phyloP scores from a whole-genome alignment of 768 basidiomycete species.

The Tricholoma sp. region DNA sequence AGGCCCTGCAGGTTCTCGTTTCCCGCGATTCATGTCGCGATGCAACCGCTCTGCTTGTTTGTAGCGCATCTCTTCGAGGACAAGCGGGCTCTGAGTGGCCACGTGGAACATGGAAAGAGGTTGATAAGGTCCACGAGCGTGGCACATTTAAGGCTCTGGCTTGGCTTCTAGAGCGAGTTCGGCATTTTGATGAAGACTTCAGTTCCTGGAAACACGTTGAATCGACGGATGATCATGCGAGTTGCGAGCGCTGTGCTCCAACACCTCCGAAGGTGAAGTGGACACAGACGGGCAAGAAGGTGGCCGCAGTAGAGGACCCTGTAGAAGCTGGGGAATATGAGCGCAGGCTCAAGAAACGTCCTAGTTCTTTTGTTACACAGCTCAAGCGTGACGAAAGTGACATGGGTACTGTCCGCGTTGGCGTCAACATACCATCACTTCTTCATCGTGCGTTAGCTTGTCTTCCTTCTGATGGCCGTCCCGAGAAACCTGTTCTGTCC shows the following conservation, averaged over 20 bases:
- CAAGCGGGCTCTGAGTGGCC: conserved; percentile 82
- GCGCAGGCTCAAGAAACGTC: conserved; percentile 79
- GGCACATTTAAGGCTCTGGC: conserved; percentile 74
- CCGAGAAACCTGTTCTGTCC: conserved; percentile 47
- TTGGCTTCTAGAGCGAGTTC: conserved; percentile 84
- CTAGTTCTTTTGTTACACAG: conserved; percentile 83
- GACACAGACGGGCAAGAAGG: conserved; percentile 56
- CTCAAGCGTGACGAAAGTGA: conserved; percentile 60
- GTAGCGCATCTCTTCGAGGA: conserved; percentile 63
- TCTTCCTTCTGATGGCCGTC: conserved; percentile 55
- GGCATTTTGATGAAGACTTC: conserved; percentile 64
- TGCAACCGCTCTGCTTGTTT: conserved; percentile 77
- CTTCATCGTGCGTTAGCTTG: conserved; percentile 82
- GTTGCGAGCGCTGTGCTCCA: conserved; percentile 83
- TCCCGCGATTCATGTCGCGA: conserved; percentile 61
- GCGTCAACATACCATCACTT: conserved; percentile 83
- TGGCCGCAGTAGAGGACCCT: conserved; percentile 76
- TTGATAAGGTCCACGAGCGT: conserved; percentile 86
- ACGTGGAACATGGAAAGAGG: conserved; percentile 63
- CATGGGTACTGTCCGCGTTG: conserved; percentile 71
- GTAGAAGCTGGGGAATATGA: conserved; percentile 88
- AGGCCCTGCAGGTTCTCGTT: conserved; percentile 44
- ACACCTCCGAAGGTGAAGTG: conserved; percentile 71
- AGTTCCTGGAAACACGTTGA: conserved; percentile 61
- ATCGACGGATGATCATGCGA: conserved; percentile 36